Evolutionary conservation across 257 asterid genomes (phyloP), one percentile per base, ranked within the genome.

Genomic region (Catharanthus roseus): DNA sequence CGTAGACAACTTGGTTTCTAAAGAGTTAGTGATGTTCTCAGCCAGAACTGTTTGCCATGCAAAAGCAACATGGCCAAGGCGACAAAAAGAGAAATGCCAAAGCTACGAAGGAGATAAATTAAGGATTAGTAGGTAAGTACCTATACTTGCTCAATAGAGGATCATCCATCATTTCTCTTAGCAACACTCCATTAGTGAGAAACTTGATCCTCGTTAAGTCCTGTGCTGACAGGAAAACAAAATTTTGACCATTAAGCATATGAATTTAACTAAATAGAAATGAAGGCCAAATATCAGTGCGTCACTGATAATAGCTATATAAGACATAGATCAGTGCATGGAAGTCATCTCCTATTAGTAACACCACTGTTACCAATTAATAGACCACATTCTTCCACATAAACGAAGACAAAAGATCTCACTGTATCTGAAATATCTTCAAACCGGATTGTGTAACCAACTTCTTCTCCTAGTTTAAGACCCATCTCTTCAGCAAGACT

Each of bases 81-180:
- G 9, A 16, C 12, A 16, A 34, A 24, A 57, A 38, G 42, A 38
- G 8, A 38, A 38, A 38, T 38, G 42, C 42, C 42, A 29, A 65
- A 42, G 12, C 11, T 38, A 2, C 47, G 1, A 29, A 8, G 34
- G 0, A 65, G 34, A 10, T 41, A 19, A 68, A 21, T n/a, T 5
- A 29, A 60, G 36, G 21, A 57, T 34, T 41, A 13, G 72, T 31
- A 6, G 31, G 63, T 51, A 23, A 72, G 56, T 80, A 89, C 99
- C 99, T 91, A 78, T 91, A 93, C 82, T 91, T 91, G 90, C 96
- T 91, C 78, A 93, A 75, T 47, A 93, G 87, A 72, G 99, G 99
- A 86, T 93, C 97, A 77, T 89, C 97, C 99, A 93, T 93, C 99
- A 93, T 93, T 86, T 93, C 97, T 72, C 97, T 84, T 65, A 93